Evolutionary conservation across 2,329 filamentous ascomycete species (phyloP).

Genomic region (Exophiala xenobiotica): DNA sequence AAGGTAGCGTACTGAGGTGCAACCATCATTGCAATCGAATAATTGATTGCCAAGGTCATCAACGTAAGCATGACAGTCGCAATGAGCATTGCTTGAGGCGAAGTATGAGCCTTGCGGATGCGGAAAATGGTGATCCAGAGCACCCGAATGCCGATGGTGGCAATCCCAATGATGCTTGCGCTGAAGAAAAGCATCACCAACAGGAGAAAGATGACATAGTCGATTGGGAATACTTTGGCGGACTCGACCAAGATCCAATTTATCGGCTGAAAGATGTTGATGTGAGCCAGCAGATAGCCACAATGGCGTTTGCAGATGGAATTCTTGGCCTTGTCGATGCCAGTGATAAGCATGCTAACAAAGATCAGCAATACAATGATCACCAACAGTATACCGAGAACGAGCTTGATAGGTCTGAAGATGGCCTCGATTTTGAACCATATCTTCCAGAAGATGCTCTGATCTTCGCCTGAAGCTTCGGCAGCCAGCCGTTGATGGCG

Average conservation of each 20-base stretch:
- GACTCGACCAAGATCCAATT: slow-evolving; percentile 85
- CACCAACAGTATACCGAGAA: slow-evolving; percentile 78
- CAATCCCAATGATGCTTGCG: slow-evolving; percentile 82
- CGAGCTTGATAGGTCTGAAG: slow-evolving; percentile 82
- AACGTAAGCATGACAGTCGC: slow-evolving; percentile 88
- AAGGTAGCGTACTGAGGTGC: slow-evolving; percentile 94
- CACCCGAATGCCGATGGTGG: slow-evolving; percentile 87
- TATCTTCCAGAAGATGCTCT: slow-evolving; percentile 56
- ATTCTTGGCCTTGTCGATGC: slow-evolving; percentile 94
- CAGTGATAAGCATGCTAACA: slow-evolving; percentile 91
- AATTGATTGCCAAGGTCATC: slow-evolving; percentile 88
- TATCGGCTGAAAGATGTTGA: slow-evolving; percentile 91
- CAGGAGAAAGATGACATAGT: slow-evolving; percentile 85
- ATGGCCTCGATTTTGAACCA: slow-evolving; percentile 81
- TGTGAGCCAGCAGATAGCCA: slow-evolving; percentile 83
- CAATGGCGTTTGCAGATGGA: slow-evolving; percentile 87
- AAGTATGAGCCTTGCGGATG: slow-evolving; percentile 83
- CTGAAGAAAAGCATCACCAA: slow-evolving; percentile 85
- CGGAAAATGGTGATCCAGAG: slow-evolving; percentile 92
- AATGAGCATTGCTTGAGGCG: slow-evolving; percentile 86
- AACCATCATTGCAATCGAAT: slow-evolving; percentile 87
- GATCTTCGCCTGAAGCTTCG: slow-evolving; percentile 70
- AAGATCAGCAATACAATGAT: slow-evolving; percentile 73
- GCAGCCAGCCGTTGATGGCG: slow-evolving; percentile 84
- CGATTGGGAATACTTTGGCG: slow-evolving; percentile 81